Evolutionary conservation across 164 flowering plant genomes (phyloP).

Genomic region (Magnolia sinica): DNA sequence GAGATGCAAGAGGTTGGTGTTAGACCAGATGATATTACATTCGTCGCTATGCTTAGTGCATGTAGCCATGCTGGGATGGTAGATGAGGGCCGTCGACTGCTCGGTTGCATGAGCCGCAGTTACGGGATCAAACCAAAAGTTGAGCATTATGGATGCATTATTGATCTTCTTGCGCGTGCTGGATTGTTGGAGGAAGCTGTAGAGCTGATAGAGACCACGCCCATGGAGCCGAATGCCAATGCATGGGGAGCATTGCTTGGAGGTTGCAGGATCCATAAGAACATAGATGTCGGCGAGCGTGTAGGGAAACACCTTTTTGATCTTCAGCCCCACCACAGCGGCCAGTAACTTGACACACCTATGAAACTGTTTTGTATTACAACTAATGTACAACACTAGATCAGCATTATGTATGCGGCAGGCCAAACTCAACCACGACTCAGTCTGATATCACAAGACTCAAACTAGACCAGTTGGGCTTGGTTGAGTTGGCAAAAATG

Average conservation of each 20-base stretch:
- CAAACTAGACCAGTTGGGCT: not conserved
- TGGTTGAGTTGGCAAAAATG: too few relatives aligned
- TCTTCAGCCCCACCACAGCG: constrained; percentile 34
- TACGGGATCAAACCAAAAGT: constrained; percentile 7
- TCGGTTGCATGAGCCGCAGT: constrained; percentile 5
- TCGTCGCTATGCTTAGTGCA: constrained; percentile 15
- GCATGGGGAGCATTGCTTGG: constrained; percentile 17
- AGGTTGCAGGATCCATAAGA: constrained; percentile 15
- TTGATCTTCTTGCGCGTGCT: constrained; percentile 11
- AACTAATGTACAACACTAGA: too few relatives aligned
- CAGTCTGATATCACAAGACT: not conserved
- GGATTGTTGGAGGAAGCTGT: constrained; percentile 12
- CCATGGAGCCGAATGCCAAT: constrained; percentile 15
- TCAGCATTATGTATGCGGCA: too few relatives aligned
- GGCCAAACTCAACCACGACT: not conserved
- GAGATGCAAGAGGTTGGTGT: constrained; percentile 25
- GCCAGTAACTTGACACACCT: constrained; percentile 19
- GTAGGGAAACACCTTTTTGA: constrained; percentile 30
- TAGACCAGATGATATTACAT: constrained; percentile 16
- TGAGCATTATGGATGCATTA: constrained; percentile 14
- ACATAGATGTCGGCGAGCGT: constrained; percentile 18
- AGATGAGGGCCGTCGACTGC: constrained; percentile 11
- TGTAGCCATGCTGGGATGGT: constrained; percentile 21
- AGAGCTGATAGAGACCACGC: constrained; percentile 12
- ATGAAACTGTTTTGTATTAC: not conserved